phyloP scores from a whole-genome alignment of 2,329 filamentous ascomycete genomes.

The Aschersonia sp. region DNA sequence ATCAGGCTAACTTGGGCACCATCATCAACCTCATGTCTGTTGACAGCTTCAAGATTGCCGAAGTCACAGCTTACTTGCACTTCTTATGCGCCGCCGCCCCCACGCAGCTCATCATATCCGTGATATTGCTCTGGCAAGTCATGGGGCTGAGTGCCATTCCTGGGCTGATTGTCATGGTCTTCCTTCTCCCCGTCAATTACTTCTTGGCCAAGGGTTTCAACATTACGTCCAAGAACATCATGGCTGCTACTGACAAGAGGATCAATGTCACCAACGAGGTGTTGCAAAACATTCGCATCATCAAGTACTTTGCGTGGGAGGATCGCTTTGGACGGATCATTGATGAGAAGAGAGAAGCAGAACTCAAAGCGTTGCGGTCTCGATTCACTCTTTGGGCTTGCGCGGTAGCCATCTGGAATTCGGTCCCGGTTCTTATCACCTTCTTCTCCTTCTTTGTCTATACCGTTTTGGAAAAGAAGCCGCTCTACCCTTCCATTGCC shows the following conservation, averaged over 20 bases:
- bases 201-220: slow-evolving; percentile 75
- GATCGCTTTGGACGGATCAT: slow-evolving; percentile 75
- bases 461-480: slow-evolving; percentile 78
- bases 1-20: slow-evolving; percentile 86
- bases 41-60: slow-evolving; percentile 95
- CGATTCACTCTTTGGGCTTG: slow-evolving; percentile 85
- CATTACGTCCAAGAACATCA: slow-evolving; percentile 75
- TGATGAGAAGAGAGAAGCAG: slow-evolving; percentile 70
- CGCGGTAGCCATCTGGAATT: slow-evolving; percentile 92
- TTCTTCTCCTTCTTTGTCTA: slow-evolving; percentile 94
- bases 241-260: slow-evolving; percentile 84
- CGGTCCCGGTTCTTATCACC: slow-evolving; percentile 85
- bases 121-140: slow-evolving; percentile 73
- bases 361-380: slow-evolving; percentile 63
- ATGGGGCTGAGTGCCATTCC: slow-evolving; percentile 89
- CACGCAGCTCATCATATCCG: slow-evolving; percentile 69
- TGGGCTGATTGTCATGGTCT: slow-evolving; percentile 76
- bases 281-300: slow-evolving; percentile 92
- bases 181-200: slow-evolving; percentile 84
- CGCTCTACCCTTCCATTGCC: slow-evolving; percentile 77
- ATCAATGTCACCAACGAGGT: slow-evolving; percentile 97
- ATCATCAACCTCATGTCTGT: slow-evolving; percentile 99
- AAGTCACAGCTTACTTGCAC: slow-evolving; percentile 88
- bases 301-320: slow-evolving; percentile 99
- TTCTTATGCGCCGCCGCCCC: slow-evolving; percentile 89